These are phyloP conservation scores for Cenococcum geophilum DNA, from an alignment of 495 filamentous ascomycete genomes.

Conservation along the genomic window DNA sequence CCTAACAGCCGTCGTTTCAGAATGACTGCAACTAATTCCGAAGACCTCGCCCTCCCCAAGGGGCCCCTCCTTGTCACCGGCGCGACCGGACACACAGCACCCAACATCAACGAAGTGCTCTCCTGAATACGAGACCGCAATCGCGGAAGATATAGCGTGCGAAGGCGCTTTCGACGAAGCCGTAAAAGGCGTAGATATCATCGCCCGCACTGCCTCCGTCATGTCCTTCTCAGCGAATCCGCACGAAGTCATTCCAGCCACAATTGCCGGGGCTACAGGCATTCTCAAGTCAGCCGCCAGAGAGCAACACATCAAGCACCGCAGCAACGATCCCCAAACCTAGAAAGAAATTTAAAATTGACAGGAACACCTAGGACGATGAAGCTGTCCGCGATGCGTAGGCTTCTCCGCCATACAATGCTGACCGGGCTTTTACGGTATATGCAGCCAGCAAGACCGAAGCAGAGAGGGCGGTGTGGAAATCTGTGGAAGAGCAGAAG, in stretches of 20 bases:
- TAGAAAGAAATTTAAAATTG: not conserved
- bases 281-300: not conserved
- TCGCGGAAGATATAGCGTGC: not conserved
- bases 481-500: constrained; percentile 45
- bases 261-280: not conserved
- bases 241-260: not conserved
- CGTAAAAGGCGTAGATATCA: not conserved
- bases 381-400: not conserved
- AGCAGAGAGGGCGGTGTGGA: constrained; percentile 48
- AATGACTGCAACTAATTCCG: too few relatives aligned
- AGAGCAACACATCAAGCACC: not conserved
- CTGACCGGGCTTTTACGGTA: constrained; percentile 26
- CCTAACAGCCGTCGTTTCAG: too few relatives aligned
- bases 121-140: not conserved
- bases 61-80: too few relatives aligned
- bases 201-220: not conserved
- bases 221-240: not conserved
- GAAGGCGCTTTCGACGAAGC: not conserved
- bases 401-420: constrained; percentile 1
- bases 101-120: not conserved
- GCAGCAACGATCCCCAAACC: constrained; percentile 3
- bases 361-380: not conserved
- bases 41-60: too few relatives aligned
- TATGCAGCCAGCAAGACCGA: constrained; percentile 51
- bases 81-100: not conserved